Percentiles rank a stretch among this genome's conserved stretches.
Evolutionary conservation across 495 filamentous ascomycete genomes (phyloP).

Genomic region (Aspergillus sclerotioniger): DNA sequence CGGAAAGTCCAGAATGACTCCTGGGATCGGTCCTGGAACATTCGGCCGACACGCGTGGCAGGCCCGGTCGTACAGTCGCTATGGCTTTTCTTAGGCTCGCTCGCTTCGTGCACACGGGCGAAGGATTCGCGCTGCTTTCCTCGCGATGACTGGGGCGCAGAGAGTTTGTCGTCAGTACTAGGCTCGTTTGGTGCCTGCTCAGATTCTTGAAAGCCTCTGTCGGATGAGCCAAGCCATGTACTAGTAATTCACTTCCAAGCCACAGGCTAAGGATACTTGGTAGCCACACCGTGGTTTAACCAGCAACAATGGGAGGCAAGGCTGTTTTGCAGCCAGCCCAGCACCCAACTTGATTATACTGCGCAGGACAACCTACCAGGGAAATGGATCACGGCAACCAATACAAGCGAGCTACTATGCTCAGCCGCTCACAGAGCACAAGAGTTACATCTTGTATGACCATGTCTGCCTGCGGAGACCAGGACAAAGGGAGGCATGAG

Average conservation of each 20-base stretch:
- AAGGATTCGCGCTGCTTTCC: not conserved
- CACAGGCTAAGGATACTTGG: not conserved
- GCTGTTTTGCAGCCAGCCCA: not conserved
- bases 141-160: not conserved
- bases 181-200: conserved; percentile 3
- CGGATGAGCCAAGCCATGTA: not conserved
- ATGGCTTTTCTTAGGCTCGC: not conserved
- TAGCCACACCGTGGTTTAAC: not conserved
- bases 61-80: not conserved
- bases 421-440: not conserved
- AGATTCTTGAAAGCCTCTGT: not conserved
- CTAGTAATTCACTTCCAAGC: not conserved
- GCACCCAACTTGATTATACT: not conserved
- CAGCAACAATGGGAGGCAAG: not conserved
- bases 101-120: not conserved
- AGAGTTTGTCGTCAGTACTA: not conserved
- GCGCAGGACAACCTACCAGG: not conserved
- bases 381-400: not conserved
- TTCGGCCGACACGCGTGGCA: not conserved
- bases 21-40: not conserved
- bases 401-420: not conserved
- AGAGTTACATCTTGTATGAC: not conserved
- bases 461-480: not conserved
- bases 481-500: not conserved
- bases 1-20: not conserved